Evolutionary conservation across 2,329 filamentous ascomycete species (phyloP), one percentile per base, ranked within the genome.

Genomic region (Phaeoacremonium minimum): DNA sequence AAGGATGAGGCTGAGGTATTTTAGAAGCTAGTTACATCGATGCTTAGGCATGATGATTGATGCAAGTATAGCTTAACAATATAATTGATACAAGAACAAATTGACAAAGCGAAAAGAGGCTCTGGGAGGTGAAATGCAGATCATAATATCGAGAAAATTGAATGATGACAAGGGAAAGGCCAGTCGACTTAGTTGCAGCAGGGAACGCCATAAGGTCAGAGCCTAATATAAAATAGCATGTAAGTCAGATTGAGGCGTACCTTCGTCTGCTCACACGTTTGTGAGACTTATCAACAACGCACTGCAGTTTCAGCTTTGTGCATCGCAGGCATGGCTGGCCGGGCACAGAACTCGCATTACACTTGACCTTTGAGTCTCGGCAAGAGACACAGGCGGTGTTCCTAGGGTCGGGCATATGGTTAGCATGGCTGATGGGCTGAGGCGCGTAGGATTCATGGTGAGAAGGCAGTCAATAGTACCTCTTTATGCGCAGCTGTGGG

Each of bases 211-310:
- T n/a, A 19, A 18, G 15, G 7, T 39, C 36, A 18, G n/a, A n/a
- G n/a, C n/a, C n/a, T n/a, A n/a, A n/a, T n/a, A n/a, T n/a, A n/a
- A n/a, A n/a, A n/a, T n/a, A n/a, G n/a, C n/a, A n/a, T n/a, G n/a
- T n/a, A n/a, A n/a, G n/a, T n/a, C n/a, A n/a, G n/a, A n/a, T n/a
- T n/a, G n/a, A n/a, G n/a, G n/a, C n/a, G n/a, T 47, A 67, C 66
- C 66, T 70, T 53, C 64, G 50, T 41, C 61, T 63, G 5, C 66
- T 69, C 28, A 65, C 58, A 41, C 67, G 57, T 50, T 70, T 71
- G 40, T 71, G 67, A 33, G 58, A 58, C 47, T 65, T 69, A 46
- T 71, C 66, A 18, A 71, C 64, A 9, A 70, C 58, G 36, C 67
- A 71, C 14, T 57, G 46, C 18, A 68, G 51, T 28, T 61, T 51